Conservation (phyloP, 345 rosid species). For the Eutrema heterophyllum region DNA sequence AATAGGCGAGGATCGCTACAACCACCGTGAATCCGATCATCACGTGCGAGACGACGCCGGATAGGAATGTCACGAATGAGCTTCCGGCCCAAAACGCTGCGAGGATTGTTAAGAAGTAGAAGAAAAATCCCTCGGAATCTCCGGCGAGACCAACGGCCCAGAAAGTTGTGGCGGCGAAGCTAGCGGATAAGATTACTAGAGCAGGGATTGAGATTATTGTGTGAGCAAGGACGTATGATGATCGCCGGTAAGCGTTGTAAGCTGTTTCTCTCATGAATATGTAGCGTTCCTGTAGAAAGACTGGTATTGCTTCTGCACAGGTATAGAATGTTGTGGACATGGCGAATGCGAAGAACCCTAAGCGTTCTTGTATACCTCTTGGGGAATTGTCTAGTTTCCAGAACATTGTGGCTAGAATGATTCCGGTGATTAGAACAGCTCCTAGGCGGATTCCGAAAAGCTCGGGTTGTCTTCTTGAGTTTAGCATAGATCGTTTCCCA, state of each 20-base stretch:
- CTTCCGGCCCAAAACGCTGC: constrained; percentile 92
- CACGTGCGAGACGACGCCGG: constrained; percentile 80
- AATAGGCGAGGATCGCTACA: constrained; percentile 75
- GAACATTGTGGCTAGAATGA: constrained; percentile 74
- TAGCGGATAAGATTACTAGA: constrained; percentile 50
- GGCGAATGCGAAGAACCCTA: constrained; percentile 91
- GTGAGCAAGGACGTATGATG: constrained; percentile 85
- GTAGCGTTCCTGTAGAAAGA: constrained; percentile 83
- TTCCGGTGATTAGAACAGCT: constrained; percentile 71
- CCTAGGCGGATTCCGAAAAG: constrained; percentile 70
- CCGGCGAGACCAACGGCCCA: constrained; percentile 79
- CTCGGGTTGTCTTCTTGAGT: constrained; percentile 83
- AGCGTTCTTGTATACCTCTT: constrained; percentile 76
- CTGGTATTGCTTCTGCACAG: constrained; percentile 87
- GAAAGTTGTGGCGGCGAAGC: constrained; percentile 67
- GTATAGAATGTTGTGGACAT: constrained; percentile 93
- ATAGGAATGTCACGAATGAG: constrained; percentile 81
- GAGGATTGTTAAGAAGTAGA: constrained; percentile 61
- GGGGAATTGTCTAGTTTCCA: constrained; percentile 80
- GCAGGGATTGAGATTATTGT: constrained; percentile 66
- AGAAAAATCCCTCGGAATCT: constrained; percentile 58
- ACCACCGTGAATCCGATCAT: constrained; percentile 83
- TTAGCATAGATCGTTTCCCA: constrained; percentile 53
- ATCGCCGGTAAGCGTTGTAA: constrained; percentile 80
- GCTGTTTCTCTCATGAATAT: constrained; percentile 98